A percentile compares a stretch with the other conserved stretches of the same genome.
Conservation (phyloP, 1,284 basidiomycete species). For the Stygiomarasmius scandens region DNA sequence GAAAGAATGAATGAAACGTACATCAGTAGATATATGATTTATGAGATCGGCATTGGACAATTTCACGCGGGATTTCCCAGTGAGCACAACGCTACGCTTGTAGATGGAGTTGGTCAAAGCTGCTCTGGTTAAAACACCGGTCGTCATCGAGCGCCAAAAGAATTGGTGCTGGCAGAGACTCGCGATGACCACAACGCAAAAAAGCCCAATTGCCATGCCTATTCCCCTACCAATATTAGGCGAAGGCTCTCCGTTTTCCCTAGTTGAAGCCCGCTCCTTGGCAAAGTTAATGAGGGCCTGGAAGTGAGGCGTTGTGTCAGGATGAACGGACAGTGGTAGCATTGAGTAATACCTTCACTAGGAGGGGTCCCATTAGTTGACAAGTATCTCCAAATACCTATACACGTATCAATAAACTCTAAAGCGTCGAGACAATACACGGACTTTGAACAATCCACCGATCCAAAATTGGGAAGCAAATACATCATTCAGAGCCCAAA, state of each 20-base stretch:
- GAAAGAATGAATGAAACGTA: constrained; percentile 31
- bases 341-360: constrained; percentile 51
- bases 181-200: constrained; percentile 59
- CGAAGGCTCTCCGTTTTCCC: constrained; percentile 30
- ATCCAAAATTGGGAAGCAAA: constrained; percentile 73
- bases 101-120: constrained; percentile 79
- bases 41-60: constrained; percentile 72
- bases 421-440: background rate
- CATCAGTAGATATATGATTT: constrained; percentile 76
- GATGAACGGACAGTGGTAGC: background rate
- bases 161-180: constrained; percentile 72
- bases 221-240: constrained; percentile 68
- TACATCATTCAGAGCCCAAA: constrained; percentile 73
- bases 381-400: constrained; percentile 60
- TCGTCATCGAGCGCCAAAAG: constrained; percentile 78
- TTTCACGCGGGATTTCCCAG: constrained; percentile 64
- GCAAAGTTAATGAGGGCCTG: constrained; percentile 71
- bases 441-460: constrained; percentile 58
- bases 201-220: constrained; percentile 73
- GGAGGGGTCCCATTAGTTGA: constrained; percentile 66
- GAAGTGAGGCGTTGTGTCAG: background rate
- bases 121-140: constrained; percentile 70
- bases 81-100: constrained; percentile 68
- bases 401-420: background rate
- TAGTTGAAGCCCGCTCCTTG: constrained; percentile 46